A percentile compares a stretch with the other conserved stretches of the same genome.
These are phyloP conservation scores for Zymoseptoria brevis DNA, from an alignment of 2,329 filamentous ascomycete genomes.

Conservation along the genomic window DNA sequence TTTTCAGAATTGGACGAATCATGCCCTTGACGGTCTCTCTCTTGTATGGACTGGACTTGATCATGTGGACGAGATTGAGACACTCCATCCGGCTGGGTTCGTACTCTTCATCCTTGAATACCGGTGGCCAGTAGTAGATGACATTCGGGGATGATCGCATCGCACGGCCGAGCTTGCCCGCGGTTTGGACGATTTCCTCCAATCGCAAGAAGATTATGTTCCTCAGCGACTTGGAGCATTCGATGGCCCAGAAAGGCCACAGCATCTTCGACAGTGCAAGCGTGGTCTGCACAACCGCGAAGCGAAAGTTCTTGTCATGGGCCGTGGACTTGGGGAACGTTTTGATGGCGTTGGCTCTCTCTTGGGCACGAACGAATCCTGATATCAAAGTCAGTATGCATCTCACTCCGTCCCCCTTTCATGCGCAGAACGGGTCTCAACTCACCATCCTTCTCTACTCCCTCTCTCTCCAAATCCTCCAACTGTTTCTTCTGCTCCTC, in stretches of 20 bases:
- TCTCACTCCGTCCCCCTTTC: neutral
- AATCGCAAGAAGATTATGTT: neutral
- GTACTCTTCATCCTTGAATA: slow-evolving; percentile 29
- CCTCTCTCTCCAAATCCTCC: slow-evolving; percentile 30
- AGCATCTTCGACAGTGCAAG: slow-evolving; percentile 11
- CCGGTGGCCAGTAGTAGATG: slow-evolving; percentile 25
- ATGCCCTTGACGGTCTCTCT: slow-evolving; percentile 11
- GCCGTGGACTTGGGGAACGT: neutral
- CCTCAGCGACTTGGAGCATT: neutral
- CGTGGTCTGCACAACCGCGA: slow-evolving; percentile 1
- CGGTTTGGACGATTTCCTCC: slow-evolving; percentile 13
- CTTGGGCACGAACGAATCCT: slow-evolving; percentile 24
- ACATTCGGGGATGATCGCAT: slow-evolving; percentile 19
- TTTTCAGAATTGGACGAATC: slow-evolving; percentile 14
- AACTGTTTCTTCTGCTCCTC: slow-evolving; percentile 22
- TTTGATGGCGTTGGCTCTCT: slow-evolving; percentile 11
- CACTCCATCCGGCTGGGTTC: slow-evolving; percentile 24
- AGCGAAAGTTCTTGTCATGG: neutral
- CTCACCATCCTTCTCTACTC: slow-evolving; percentile 34
- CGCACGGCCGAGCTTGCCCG: slow-evolving; percentile 15
- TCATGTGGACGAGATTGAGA: slow-evolving; percentile 21
- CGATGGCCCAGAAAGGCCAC: slow-evolving; percentile 5
- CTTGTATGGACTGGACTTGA: slow-evolving; percentile 17
- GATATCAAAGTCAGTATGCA: slow-evolving; percentile 3
- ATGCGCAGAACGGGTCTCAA: neutral